phyloP scores from a whole-genome alignment of 495 filamentous ascomycete species.

The Aspergillus saccharolyticus region DNA sequence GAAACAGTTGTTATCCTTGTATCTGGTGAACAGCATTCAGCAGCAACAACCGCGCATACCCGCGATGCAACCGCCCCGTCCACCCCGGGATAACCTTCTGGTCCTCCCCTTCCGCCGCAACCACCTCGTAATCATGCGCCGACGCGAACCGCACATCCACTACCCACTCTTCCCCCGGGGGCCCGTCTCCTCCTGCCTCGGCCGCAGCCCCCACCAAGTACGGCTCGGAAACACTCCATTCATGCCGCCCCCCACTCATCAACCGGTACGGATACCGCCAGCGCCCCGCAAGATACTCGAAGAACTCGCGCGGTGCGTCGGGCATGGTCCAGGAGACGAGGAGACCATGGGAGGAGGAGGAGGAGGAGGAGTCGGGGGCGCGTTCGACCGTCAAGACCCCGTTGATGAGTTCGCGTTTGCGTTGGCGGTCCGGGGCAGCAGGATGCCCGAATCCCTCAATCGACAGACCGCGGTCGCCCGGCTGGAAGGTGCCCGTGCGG shows the following conservation, averaged over 20 bases:
- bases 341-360: conserved; percentile 21
- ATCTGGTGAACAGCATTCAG: conserved; percentile 23
- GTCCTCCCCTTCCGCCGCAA: conserved; percentile 15
- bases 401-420: conserved; percentile 18
- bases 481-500: conserved; percentile 1
- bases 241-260: conserved; percentile 32
- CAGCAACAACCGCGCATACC: conserved; percentile 25
- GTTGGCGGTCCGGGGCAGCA: neutral
- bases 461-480: conserved; percentile 21
- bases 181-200: neutral
- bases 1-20: neutral
- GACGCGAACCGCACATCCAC: conserved; percentile 32
- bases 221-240: conserved; percentile 30
- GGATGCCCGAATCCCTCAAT: conserved; percentile 10
- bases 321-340: conserved; percentile 25
- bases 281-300: conserved; percentile 24
- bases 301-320: conserved; percentile 21
- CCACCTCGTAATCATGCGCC: conserved; percentile 31
- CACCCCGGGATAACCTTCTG: conserved; percentile 32
- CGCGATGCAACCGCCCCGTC: conserved; percentile 26
- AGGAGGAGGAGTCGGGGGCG: neutral
- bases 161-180: conserved; percentile 7
- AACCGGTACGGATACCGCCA: conserved; percentile 36
- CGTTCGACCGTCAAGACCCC: conserved; percentile 20
- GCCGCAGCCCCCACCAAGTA: conserved; percentile 6